phyloP scores from a whole-genome alignment of 768 basidiomycete genomes.

The Podaxis rugospora region DNA sequence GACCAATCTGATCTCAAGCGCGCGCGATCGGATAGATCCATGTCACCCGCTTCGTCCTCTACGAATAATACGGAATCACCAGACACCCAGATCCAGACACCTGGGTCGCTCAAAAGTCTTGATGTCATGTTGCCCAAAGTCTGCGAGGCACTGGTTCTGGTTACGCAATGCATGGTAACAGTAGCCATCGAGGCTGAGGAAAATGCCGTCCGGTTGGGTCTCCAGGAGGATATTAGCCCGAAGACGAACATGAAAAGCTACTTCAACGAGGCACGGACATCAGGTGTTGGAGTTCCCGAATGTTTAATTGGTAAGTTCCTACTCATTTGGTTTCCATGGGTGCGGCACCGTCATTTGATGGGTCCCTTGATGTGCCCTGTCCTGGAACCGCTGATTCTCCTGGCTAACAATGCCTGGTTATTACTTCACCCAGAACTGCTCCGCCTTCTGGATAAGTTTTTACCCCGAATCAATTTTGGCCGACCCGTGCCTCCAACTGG shows the following conservation, averaged over 20 bases:
- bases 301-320: constrained; percentile 50
- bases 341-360: constrained; percentile 2
- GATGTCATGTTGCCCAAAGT: constrained; percentile 74
- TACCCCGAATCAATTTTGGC: constrained; percentile 82
- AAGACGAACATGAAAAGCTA: constrained; percentile 32
- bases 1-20: not conserved
- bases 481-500: constrained; percentile 41
- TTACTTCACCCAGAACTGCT: constrained; percentile 52
- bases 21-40: constrained; percentile 3
- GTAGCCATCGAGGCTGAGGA: constrained; percentile 52
- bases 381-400: not conserved
- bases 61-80: constrained; percentile 5
- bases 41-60: not conserved
- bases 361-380: not conserved
- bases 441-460: constrained; percentile 69
- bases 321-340: not conserved
- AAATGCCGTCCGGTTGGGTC: constrained; percentile 16
- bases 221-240: constrained; percentile 14
- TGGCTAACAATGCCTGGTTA: constrained; percentile 10
- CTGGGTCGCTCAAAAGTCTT: constrained; percentile 21
- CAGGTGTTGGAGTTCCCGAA: constrained; percentile 46
- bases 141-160: constrained; percentile 76
- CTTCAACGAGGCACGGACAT: constrained; percentile 39
- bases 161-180: constrained; percentile 70
- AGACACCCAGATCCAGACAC: constrained; percentile 2